Base-by-base conservation (phyloP, 306 rosid genomes). In the Leucaena leucocephala region DNA sequence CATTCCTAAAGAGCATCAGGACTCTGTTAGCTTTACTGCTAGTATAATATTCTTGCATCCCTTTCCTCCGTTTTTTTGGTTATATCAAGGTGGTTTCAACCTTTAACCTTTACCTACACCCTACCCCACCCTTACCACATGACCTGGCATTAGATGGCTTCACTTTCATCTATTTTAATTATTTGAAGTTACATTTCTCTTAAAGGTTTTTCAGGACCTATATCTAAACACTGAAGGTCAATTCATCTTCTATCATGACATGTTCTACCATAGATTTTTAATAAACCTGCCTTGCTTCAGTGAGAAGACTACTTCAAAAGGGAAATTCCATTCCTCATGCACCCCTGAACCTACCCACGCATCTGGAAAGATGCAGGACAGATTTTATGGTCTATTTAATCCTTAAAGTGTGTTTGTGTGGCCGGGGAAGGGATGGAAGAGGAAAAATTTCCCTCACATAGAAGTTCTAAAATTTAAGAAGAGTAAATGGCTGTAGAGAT, bases 251-350 rank as follows among this genome's bases (percentile, higher is more conserved):
- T 71, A 49, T 38, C 22, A 17, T 68, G 52, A 69, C 39, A 34
- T 59, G 55, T 49, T 61, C 45, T 38, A 63, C 15, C 46, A 68
- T 13, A 40, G 39, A 34, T 49, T 63, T 76, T 71, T n/a, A 16
- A 1, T 40, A 68, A 74, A 67, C 49, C 34, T 58, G 69, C 14
- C 58, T 78, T 73, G 43, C 52, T n/a, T 46, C 12, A 43, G 17
- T 43, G 65, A 72, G 76, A 76, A 83, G 61, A 59, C 61, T 48
- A 45, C 19, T 46, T 49, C 19, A 4, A 42, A 39, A 65, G 46
- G 55, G 54, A 67, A 58, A 35, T 57, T 19, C 63, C 33, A 57
- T 1, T 19, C 33, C 6, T 57, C 35, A 21, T 57, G 12, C 27
- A 7, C 49, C 19, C 36, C 46, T 21, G 21, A 52, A 22, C 14